These are phyloP conservation scores for Lasiosphaeria miniovina DNA, from an alignment of 495 filamentous ascomycete species.

Conservation along the genomic window DNA sequence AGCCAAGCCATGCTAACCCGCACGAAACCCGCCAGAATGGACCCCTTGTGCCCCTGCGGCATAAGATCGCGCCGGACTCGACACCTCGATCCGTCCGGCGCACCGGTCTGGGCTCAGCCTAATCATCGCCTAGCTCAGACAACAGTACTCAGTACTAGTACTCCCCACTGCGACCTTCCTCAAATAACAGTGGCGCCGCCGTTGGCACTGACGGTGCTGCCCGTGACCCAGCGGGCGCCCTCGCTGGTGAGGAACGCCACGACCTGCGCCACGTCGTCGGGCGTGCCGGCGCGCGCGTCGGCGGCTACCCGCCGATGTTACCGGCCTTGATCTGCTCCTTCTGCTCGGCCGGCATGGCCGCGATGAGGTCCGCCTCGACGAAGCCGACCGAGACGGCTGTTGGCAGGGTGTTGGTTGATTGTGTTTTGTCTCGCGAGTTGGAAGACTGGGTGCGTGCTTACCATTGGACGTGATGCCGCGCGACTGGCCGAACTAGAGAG, in stretches of 20 bases:
- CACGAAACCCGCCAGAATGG: too few relatives aligned
- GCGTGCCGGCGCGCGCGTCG: neutral
- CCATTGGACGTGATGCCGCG: neutral
- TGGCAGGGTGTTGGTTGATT: neutral
- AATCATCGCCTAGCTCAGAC: too few relatives aligned
- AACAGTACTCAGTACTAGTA: too few relatives aligned
- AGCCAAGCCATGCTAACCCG: too few relatives aligned
- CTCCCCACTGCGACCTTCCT: neutral
- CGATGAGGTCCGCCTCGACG: neutral
- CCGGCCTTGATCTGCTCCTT: neutral
- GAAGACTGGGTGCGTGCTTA: neutral
- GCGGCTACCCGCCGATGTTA: neutral
- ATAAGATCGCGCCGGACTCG: too few relatives aligned
- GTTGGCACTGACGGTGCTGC: conserved; percentile 1
- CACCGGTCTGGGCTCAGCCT: too few relatives aligned
- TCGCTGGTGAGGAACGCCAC: conserved; percentile 3
- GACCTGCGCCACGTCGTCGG: neutral
- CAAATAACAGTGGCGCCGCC: neutral
- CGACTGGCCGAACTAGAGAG: neutral
- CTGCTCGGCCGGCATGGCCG: neutral
- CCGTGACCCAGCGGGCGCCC: conserved; percentile 4
- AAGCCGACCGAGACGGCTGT: neutral
- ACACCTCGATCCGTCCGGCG: too few relatives aligned
- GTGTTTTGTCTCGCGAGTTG: neutral
- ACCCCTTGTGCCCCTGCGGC: too few relatives aligned